Evolutionary conservation across 2,329 filamentous ascomycete genomes (phyloP).

Genomic region (Fusarium pseudocircinatum): DNA sequence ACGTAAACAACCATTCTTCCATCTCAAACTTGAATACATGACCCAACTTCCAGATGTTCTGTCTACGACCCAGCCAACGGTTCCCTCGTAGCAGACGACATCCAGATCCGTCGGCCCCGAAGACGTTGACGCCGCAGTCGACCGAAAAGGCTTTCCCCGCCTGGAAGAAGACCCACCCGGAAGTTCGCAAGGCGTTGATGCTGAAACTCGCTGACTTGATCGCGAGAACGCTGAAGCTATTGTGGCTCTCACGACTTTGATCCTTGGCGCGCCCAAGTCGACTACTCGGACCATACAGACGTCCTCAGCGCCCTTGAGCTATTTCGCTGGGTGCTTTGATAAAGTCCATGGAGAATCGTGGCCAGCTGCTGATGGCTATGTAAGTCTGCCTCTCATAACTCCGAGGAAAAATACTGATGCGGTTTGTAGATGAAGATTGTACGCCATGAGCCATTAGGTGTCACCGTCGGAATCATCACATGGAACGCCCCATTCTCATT

Average conservation of each 20-base stretch:
- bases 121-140: neutral
- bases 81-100: neutral
- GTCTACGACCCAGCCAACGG: neutral
- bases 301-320: fast-evolving
- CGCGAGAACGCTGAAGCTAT: neutral
- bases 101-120: neutral
- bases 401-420: fast-evolving
- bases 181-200: fast-evolving
- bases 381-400: fast-evolving
- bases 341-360: fast-evolving
- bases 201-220: fast-evolving
- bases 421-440: neutral
- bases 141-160: fast-evolving
- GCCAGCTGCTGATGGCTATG: fast-evolving
- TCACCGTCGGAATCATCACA: fast-evolving
- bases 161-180: fast-evolving
- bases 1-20: fast-evolving
- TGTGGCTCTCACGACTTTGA: neutral
- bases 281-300: neutral
- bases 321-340: neutral
- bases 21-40: too few species aligned
- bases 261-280: fast-evolving
- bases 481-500: neutral
- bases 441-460: fast-evolving
- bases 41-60: fast-evolving